These are phyloP conservation scores for Plantago coronopus DNA, from an alignment of 305 asterid genomes.

Conservation along the genomic window DNA sequence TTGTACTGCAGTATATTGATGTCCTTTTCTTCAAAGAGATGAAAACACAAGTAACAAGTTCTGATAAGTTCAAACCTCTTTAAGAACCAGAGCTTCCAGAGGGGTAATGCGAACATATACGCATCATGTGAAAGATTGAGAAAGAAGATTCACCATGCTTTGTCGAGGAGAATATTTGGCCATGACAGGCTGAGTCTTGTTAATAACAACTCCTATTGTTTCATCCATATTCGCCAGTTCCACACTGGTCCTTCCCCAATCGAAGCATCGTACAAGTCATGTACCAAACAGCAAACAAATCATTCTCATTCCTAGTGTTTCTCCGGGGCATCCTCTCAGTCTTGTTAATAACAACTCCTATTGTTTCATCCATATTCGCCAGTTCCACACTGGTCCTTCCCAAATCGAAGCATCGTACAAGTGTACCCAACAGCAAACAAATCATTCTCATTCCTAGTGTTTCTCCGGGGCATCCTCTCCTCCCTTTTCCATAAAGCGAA, in stretches of 20 bases:
- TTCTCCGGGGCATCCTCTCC: constrained; percentile 20
- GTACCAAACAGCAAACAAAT: constrained; percentile 15
- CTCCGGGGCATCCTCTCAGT: constrained; percentile 22
- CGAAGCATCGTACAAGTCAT: constrained; percentile 22
- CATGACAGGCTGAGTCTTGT: constrained; percentile 1
- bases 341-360: no score
- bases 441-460: constrained; percentile 12
- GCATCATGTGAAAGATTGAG: not conserved
- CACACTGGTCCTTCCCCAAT: constrained; percentile 16
- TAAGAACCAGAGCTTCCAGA: not conserved
- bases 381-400: no score
- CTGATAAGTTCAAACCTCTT: not conserved
- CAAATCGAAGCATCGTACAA: no score
- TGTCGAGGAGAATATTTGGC: not conserved
- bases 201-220: constrained; percentile 4
- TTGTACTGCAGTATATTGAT: no score
- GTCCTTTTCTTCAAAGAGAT: not conserved
- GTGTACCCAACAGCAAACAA: constrained; percentile 13
- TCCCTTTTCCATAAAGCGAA: constrained; percentile 15
- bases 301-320: constrained; percentile 7
- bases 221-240: constrained; percentile 20
- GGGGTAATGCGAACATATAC: not conserved
- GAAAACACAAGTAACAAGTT: not conserved
- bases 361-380: no score
- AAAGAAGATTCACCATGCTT: constrained; percentile 12